Evolutionary conservation across 805 yeast genomes (phyloP), one percentile per base, ranked within the genome.

Genomic region (Lipomyces anomalus): DNA sequence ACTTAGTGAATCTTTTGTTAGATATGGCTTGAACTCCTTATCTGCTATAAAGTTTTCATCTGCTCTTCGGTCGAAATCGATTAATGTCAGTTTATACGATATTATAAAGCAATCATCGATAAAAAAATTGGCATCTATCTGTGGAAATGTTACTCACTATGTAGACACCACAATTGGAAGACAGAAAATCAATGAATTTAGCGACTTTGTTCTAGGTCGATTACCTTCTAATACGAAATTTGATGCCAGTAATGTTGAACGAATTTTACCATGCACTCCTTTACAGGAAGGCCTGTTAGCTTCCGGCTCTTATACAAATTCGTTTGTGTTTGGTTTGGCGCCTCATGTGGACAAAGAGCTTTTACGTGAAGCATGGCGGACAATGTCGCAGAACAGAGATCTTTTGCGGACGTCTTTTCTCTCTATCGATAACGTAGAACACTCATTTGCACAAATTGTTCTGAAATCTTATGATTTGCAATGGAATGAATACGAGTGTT

Each of bases 21-120:
- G 36, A 9, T 48, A 57, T 17, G 60, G 60, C 4, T 11, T 57
- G 24, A 59, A 57, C 38, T 57, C 61, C 4, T 35, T 57, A 4
- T 42, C 54, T 2, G 49, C 42, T n/a, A 46, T 56, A 9, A 22
- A 42, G 4, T 42, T 56, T 20, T 18, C 42, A 3, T 29, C 36
- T 4, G 23, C 24, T 20, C 40, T 56, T 6, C 32, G 36, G 6
- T 16, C 33, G 20, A 17, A 11, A 2, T 51, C 49, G 1, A 38
- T 23, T 17, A 4, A 11, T 6, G 29, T 48, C 4, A 23, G 43
- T 5, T 38, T 54, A 20, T 22, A 48, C 9, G 39, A 39, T 22
- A 23, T 56, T 22, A 21, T 34, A 11, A 38, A 42, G n/a, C 23
- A 22, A 11, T 36, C 48, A 6, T 30, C 46, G 5, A 35, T 50